Evolutionary conservation across 352 stramenopile genomes (phyloP).

Genomic region (Globisporangium alternatum): DNA sequence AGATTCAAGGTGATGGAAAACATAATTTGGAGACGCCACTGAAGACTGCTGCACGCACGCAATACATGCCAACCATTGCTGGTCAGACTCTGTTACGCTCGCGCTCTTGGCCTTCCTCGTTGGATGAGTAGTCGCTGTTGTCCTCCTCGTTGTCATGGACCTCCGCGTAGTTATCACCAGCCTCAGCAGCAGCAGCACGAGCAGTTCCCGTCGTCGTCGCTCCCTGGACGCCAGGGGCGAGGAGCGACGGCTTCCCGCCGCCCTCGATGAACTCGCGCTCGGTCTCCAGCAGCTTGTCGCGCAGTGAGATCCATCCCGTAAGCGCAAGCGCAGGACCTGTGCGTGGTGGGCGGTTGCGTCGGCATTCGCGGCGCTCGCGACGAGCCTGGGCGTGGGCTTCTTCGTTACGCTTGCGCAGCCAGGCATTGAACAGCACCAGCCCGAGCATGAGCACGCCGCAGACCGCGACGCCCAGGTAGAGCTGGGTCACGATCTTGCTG

Average conservation of each 20-base stretch:
- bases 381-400: constrained; percentile 6
- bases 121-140: background rate
- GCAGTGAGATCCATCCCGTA: constrained; percentile 17
- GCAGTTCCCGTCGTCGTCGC: too few relatives aligned
- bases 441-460: constrained; percentile 2
- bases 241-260: constrained; percentile 3
- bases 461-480: constrained; percentile 9
- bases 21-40: too few relatives aligned
- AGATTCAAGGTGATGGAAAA: background rate
- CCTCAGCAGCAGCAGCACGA: background rate
- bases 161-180: too few relatives aligned
- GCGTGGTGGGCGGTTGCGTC: constrained; percentile 9
- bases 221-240: background rate
- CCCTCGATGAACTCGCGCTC: constrained; percentile 21
- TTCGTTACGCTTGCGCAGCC: background rate
- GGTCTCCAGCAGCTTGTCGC: constrained; percentile 18
- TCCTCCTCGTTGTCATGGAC: background rate
- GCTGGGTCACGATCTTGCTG: constrained; percentile 1
- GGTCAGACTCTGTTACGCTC: background rate
- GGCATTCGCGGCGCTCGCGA: constrained; percentile 11
- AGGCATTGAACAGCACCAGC: constrained; percentile 6
- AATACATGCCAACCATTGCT: too few relatives aligned
- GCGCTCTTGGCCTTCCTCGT: background rate
- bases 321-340: constrained; percentile 13
- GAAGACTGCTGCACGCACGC: too few relatives aligned